Evolutionary conservation across 352 stramenopile genomes (phyloP).

Genomic region (Chrysophaeum taylorii): DNA sequence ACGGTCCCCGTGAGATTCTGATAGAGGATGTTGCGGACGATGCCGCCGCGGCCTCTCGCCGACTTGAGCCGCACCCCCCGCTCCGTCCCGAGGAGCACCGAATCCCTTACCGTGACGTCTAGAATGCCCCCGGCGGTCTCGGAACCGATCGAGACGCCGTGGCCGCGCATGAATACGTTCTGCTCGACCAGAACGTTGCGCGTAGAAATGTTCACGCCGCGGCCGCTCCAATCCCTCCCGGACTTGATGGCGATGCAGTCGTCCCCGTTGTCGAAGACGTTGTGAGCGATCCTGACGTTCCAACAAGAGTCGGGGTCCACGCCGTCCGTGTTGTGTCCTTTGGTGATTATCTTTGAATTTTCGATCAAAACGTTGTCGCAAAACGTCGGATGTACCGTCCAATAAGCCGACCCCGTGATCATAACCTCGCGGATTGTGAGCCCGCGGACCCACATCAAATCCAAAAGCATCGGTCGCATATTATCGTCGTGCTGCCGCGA

Average conservation of each 20-base stretch:
- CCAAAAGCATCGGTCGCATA: not conserved
- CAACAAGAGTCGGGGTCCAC: not conserved
- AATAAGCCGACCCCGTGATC: not conserved
- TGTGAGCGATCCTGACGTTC: not conserved
- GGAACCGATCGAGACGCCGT: not conserved
- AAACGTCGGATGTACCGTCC: not conserved
- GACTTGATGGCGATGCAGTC: not conserved
- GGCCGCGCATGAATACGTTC: not conserved
- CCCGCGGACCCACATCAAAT: not conserved
- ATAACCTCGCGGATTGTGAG: not conserved
- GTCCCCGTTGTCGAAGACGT: not conserved
- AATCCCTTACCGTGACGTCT: not conserved
- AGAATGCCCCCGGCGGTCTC: not conserved
- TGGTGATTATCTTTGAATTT: not conserved
- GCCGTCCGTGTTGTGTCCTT: not conserved
- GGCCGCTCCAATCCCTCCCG: not conserved
- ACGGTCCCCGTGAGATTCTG: not conserved
- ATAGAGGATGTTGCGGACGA: not conserved
- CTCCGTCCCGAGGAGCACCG: not conserved
- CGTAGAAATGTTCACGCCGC: not conserved
- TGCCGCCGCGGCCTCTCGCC: not conserved
- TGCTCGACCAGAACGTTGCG: not conserved
- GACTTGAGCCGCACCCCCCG: not conserved
- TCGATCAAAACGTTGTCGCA: not conserved
- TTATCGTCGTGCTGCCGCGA: no score